Conservation (phyloP, 495 filamentous ascomycete species). For the Aspergillus funiculosus region DNA sequence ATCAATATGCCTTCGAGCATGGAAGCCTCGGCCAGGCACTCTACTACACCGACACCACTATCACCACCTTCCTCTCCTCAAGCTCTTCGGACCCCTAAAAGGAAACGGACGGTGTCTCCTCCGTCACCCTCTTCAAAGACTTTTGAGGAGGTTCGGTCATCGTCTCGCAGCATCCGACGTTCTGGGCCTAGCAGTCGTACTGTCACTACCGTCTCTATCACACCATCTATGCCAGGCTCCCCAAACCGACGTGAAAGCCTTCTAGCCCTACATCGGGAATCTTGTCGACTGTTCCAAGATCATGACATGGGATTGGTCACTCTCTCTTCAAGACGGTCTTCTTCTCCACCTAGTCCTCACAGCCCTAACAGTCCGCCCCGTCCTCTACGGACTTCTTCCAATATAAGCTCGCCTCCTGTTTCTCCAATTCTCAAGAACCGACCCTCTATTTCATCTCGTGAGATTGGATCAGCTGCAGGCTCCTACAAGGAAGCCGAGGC, state of each 20-base stretch:
- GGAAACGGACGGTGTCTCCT: conserved; percentile 23
- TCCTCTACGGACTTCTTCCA: conserved; percentile 10
- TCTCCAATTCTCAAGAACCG: conserved; percentile 12
- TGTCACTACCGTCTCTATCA: conserved; percentile 24
- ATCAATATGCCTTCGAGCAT: conserved; percentile 1
- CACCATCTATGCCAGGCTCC: conserved; percentile 24
- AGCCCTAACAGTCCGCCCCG: not conserved
- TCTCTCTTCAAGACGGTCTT: conserved; percentile 4
- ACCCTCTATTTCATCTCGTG: conserved; percentile 5
- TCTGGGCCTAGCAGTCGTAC: conserved; percentile 29
- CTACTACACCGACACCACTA: not conserved
- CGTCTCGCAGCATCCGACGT: conserved; percentile 20
- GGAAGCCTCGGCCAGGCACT: not conserved
- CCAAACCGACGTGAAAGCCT: conserved; percentile 33
- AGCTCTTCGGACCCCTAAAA: conserved; percentile 11
- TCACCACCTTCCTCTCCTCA: not conserved
- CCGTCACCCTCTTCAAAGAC: conserved; percentile 25
- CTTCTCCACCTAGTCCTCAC: conserved; percentile 7
- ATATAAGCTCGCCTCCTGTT: conserved; percentile 10
- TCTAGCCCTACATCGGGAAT: conserved; percentile 41
- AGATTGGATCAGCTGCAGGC: not conserved
- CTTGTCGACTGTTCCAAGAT: conserved; percentile 42
- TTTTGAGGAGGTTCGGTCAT: conserved; percentile 26
- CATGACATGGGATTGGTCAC: not conserved
- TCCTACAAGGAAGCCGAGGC: not conserved